phyloP scores from a whole-genome alignment of 805 yeast species.

The Sporopachydermia quercuum region DNA sequence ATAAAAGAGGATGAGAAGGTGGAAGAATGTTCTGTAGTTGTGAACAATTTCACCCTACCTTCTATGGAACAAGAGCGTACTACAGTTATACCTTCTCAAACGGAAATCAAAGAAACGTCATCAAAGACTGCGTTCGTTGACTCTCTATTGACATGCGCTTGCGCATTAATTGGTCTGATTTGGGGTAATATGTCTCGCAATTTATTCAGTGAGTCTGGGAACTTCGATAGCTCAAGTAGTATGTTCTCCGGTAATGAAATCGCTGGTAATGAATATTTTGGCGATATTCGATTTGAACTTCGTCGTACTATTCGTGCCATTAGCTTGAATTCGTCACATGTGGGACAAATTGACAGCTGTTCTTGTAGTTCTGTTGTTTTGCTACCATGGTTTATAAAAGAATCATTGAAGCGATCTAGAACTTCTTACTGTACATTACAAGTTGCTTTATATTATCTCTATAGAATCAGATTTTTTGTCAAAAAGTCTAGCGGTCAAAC shows the following conservation, averaged over 20 bases:
- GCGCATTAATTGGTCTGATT: background rate
- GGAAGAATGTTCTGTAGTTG: background rate
- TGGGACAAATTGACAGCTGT: background rate
- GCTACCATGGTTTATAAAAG: constrained; percentile 21
- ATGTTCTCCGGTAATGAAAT: background rate
- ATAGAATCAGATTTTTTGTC: constrained; percentile 25
- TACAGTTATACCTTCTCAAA: too few relatives aligned
- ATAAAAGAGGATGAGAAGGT: too few relatives aligned
- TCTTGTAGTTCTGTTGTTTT: constrained; percentile 13
- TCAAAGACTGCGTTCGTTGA: background rate
- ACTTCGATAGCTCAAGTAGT: too few relatives aligned
- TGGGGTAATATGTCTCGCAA: background rate
- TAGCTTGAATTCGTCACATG: background rate
- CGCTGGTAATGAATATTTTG: background rate
- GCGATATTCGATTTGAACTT: background rate
- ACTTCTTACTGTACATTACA: constrained; percentile 50
- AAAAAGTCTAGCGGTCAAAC: constrained; percentile 7
- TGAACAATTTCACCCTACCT: too few relatives aligned
- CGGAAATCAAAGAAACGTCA: too few relatives aligned
- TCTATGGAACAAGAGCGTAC: too few relatives aligned
- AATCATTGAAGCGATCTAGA: constrained; percentile 31
- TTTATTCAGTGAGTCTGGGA: too few relatives aligned
- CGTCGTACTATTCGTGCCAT: background rate
- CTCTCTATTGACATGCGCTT: background rate
- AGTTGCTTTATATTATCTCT: constrained; percentile 50